phyloP scores from a whole-genome alignment of 1,284 basidiomycete species.

The Naganishia albida region DNA sequence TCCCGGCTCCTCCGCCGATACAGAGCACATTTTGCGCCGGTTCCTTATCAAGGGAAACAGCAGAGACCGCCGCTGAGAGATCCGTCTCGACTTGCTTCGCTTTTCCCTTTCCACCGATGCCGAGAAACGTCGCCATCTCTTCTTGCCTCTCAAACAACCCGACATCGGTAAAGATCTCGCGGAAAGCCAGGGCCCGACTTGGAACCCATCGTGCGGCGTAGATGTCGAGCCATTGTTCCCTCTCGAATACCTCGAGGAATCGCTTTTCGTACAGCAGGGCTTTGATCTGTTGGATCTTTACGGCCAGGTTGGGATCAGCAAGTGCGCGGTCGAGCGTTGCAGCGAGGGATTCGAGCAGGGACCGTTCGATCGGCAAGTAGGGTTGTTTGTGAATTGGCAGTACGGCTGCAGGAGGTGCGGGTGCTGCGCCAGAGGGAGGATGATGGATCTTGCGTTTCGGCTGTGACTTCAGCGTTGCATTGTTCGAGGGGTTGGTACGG shows the following conservation, averaged over 20 bases:
- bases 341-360: slow-evolving; percentile 44
- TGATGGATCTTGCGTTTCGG: slow-evolving; percentile 14
- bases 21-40: slow-evolving; percentile 40
- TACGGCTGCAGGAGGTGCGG: neutral
- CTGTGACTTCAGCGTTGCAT: neutral
- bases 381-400: slow-evolving; percentile 19
- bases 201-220: slow-evolving; percentile 57
- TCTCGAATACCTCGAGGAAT: slow-evolving; percentile 52
- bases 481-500: slow-evolving; percentile 21
- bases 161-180: slow-evolving; percentile 51
- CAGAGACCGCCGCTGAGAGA: neutral
- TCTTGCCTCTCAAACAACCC: slow-evolving; percentile 38
- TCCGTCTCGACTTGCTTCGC: slow-evolving; percentile 15
- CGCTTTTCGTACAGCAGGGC: slow-evolving; percentile 48
- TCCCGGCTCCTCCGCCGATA: slow-evolving; percentile 55
- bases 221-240: slow-evolving; percentile 44
- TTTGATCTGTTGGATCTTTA: slow-evolving; percentile 50
- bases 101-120: slow-evolving; percentile 24
- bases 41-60: slow-evolving; percentile 10
- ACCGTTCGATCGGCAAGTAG: slow-evolving; percentile 40
- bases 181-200: slow-evolving; percentile 51
- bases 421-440: slow-evolving; percentile 1
- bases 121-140: slow-evolving; percentile 28
- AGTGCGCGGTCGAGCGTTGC: slow-evolving; percentile 39
- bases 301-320: slow-evolving; percentile 38